A percentile compares a stretch with the other conserved stretches of the same genome.
Conservation (phyloP, 2,329 filamentous ascomycete species). For the Furcasterigmium furcatum region DNA sequence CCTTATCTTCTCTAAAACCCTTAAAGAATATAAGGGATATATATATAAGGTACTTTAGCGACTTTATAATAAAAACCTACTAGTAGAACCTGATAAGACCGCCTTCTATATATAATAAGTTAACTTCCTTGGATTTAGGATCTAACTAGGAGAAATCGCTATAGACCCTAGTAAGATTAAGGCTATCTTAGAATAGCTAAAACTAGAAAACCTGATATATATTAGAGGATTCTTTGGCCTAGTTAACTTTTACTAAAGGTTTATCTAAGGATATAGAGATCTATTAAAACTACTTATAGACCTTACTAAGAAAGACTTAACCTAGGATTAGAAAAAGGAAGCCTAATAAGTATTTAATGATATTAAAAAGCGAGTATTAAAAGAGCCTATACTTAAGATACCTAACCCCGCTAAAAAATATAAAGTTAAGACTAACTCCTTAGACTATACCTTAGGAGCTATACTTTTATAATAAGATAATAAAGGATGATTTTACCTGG, state of each 20-base stretch:
- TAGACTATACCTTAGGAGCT: conserved; percentile 21
- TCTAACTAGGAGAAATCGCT: not conserved
- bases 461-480: conserved; percentile 24
- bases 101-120: not conserved
- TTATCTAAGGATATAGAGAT: conserved; percentile 7
- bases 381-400: conserved; percentile 10
- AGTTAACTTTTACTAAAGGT: conserved; percentile 1
- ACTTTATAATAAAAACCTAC: no score
- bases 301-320: no score
- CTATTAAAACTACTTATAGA: no score
- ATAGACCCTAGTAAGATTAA: not conserved
- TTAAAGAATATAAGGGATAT: no score
- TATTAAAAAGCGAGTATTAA: not conserved
- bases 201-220: not conserved
- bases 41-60: no score
- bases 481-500: not conserved
- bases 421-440: conserved; percentile 10
- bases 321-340: not conserved
- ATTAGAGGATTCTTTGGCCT: conserved; percentile 1
- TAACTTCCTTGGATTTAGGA: not conserved
- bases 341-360: not conserved
- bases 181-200: no score
- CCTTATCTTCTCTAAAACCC: no score
- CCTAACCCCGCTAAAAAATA: no score
- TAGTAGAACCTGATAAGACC: no score